Evolutionary conservation across 2,329 filamentous ascomycete genomes (phyloP).

Genomic region (Elsinoe batatas): DNA sequence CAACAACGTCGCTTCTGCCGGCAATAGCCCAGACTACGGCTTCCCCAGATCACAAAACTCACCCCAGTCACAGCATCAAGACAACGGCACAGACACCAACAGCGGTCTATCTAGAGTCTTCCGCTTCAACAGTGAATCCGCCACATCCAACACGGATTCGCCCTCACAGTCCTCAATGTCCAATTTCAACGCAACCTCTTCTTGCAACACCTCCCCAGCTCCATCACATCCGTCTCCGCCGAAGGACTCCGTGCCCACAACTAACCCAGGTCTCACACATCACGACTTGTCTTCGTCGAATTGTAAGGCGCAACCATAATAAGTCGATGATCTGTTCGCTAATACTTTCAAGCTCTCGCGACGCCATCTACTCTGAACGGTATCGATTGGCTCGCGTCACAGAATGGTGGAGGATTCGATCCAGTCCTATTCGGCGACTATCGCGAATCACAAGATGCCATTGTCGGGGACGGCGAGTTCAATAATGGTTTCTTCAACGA

Average conservation of each 20-base stretch:
- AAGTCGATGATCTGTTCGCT: background rate
- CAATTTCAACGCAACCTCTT: constrained; percentile 42
- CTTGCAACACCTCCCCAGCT: constrained; percentile 64
- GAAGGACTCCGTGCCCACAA: constrained; percentile 8
- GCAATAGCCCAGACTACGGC: constrained; percentile 24
- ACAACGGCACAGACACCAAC: constrained; percentile 34
- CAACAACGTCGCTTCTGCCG: constrained; percentile 29
- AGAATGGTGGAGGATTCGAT: constrained; percentile 80
- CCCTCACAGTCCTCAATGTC: constrained; percentile 44
- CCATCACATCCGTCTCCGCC: constrained; percentile 60
- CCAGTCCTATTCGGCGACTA: constrained; percentile 88
- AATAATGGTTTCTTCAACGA: constrained; percentile 55
- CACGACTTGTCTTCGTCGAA: constrained; percentile 1
- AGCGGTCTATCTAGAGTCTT: constrained; percentile 37
- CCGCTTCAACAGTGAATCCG: constrained; percentile 40
- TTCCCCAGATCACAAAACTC: constrained; percentile 15
- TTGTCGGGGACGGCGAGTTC: constrained; percentile 59
- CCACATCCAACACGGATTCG: constrained; percentile 39
- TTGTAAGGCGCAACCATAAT: background rate
- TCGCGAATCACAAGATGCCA: constrained; percentile 76
- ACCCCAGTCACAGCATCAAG: constrained; percentile 19
- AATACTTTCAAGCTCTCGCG: constrained; percentile 39
- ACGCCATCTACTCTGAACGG: constrained; percentile 45
- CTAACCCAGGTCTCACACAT: constrained; percentile 11
- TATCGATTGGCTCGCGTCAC: constrained; percentile 66